Conservation (phyloP, 352 stramenopile genomes). For the Globisporangium lucens region DNA sequence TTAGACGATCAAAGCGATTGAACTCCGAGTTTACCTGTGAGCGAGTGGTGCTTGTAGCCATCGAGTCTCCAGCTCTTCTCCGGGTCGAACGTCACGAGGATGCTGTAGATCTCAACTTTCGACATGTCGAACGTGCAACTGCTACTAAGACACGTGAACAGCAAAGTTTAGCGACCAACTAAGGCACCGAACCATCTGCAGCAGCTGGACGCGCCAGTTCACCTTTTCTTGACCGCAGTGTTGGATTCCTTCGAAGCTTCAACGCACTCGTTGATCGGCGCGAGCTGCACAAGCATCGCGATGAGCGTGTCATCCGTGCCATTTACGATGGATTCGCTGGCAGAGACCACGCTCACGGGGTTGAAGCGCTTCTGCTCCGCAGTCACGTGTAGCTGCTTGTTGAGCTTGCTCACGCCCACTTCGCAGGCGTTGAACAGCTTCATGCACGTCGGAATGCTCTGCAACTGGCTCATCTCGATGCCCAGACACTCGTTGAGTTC, state of each 20-base stretch:
- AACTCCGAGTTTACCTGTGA: conserved; percentile 31
- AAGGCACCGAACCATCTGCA: background rate
- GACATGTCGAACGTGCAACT: conserved; percentile 66
- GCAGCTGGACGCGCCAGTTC: background rate
- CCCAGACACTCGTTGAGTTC: conserved; percentile 60
- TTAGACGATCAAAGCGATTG: background rate
- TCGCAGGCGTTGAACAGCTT: conserved; percentile 47
- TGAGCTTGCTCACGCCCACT: conserved; percentile 45
- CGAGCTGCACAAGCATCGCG: conserved; percentile 54
- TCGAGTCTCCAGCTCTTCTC: conserved; percentile 38
- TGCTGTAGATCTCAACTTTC: conserved; percentile 61
- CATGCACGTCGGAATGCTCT: conserved; percentile 27
- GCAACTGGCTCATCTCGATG: conserved; percentile 39
- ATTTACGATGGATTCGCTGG: conserved; percentile 45
- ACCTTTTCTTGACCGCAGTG: conserved; percentile 2
- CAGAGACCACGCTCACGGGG: conserved; percentile 61
- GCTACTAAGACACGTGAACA: background rate
- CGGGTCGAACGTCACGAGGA: conserved; percentile 44
- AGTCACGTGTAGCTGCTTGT: conserved; percentile 36
- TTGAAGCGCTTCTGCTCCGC: conserved; percentile 23
- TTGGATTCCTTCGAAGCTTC: background rate
- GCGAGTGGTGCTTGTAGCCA: conserved; percentile 51
- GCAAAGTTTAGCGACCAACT: background rate
- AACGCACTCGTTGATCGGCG: conserved; percentile 37
- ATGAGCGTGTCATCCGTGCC: conserved; percentile 38